Base-by-base conservation (phyloP, 257 asterid genomes). In the Perilla frutescens region DNA sequence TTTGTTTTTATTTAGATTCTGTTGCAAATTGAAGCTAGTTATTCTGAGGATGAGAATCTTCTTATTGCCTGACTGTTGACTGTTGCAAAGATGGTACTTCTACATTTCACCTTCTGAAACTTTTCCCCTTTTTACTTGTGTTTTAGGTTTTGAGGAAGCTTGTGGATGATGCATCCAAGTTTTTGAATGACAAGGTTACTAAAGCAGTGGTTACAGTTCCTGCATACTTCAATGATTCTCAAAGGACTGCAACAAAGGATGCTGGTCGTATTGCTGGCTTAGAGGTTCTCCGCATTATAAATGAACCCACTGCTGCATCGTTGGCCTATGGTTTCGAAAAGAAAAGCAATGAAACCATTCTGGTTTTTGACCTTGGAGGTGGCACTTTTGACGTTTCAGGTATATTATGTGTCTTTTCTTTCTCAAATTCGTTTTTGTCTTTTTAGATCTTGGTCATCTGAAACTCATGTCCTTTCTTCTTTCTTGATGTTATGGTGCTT, bases 131-230 rank as follows among this genome's bases (percentile, higher is more conserved):
- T 56, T 73, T 54, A 20, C 56, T 64, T 68, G 71, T 37, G 71
- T 37, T 76, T 69, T 73, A 92, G 98, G 96, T 92, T 70, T 80
- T 92, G 84, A 85, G 98, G 74, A 92, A 90, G 89, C 96, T 92
- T 62, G 98, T 92, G n/a, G 98, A 92, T 79, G 98, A 92, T 78
- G 97, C 96, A 56, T 92, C 96, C 3, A 92, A 92, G 77, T 92
- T 92, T 81, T 80, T 90, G 84, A 92, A 88, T 59, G 93, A 91
- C 84, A 90, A 91, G 87, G 97, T 92, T 43, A 87, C 96, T 49
- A 92, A 92, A 85, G 97, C 97, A 47, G 97, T 90, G n/a, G 96
- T 92, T 50, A 92, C 96, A 2, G 97, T 92, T 70, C 96, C 97
- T 48, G 97, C 97, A 2, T 90, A 92, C 86, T 92, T 92, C 74